These are phyloP conservation scores for Forsythia suspensa DNA, from an alignment of 257 asterid genomes.

Conservation along the genomic window DNA sequence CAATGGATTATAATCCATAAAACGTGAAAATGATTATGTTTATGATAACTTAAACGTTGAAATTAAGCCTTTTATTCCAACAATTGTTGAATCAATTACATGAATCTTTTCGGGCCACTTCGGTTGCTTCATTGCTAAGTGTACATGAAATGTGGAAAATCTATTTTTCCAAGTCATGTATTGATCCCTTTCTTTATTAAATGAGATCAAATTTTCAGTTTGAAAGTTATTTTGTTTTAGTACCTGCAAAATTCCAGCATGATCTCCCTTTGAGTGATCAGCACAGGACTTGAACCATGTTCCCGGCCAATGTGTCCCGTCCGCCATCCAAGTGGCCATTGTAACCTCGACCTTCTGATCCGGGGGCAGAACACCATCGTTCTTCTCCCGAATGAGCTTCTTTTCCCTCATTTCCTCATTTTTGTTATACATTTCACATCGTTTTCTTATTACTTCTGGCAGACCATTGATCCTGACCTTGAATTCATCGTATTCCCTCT, in stretches of 20 bases:
- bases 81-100: too few relatives aligned
- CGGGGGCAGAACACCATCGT: slow-evolving; percentile 43
- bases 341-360: slow-evolving; percentile 40
- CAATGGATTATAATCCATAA: too few relatives aligned
- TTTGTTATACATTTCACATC: slow-evolving; percentile 68
- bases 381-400: slow-evolving; percentile 45
- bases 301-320: slow-evolving; percentile 99
- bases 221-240: background rate
- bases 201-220: background rate
- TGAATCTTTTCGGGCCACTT: too few relatives aligned
- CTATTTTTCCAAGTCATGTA: too few relatives aligned
- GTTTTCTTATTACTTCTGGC: slow-evolving; percentile 67
- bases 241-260: slow-evolving; percentile 92
- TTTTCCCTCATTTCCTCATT: slow-evolving; percentile 56
- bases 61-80: too few relatives aligned
- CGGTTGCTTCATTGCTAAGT: background rate
- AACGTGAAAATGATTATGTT: too few relatives aligned
- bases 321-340: slow-evolving; percentile 97
- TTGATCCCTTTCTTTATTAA: too few relatives aligned
- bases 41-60: too few relatives aligned
- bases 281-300: slow-evolving; percentile 65
- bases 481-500: slow-evolving; percentile 95
- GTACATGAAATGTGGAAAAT: background rate
- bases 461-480: slow-evolving; percentile 91
- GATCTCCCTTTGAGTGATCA: slow-evolving; percentile 87